These are phyloP conservation scores for Hygrophoropsis aurantiaca DNA, from an alignment of 768 basidiomycete species.

Conservation along the genomic window DNA sequence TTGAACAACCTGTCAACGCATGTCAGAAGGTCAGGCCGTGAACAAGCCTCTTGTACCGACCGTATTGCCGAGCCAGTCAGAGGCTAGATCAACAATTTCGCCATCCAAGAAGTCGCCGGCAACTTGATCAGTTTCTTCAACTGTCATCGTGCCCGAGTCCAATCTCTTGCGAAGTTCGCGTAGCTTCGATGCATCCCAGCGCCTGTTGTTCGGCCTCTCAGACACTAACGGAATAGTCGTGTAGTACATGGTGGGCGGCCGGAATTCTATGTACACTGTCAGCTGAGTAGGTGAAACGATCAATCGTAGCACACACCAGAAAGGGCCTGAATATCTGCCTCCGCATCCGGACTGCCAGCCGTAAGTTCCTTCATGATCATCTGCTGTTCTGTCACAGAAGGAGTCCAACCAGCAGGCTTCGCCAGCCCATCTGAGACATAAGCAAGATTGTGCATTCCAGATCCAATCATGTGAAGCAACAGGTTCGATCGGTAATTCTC, in stretches of 20 bases:
- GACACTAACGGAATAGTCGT: slow-evolving; percentile 90
- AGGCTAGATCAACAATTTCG: slow-evolving; percentile 92
- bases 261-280: slow-evolving; percentile 62
- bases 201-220: slow-evolving; percentile 79
- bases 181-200: slow-evolving; percentile 92
- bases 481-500: slow-evolving; percentile 96
- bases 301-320: slow-evolving; percentile 59
- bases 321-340: slow-evolving; percentile 81
- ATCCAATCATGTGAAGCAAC: slow-evolving; percentile 83
- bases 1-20: slow-evolving; percentile 74
- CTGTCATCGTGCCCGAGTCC: slow-evolving; percentile 83
- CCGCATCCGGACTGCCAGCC: slow-evolving; percentile 72
- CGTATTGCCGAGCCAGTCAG: slow-evolving; percentile 98
- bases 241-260: slow-evolving; percentile 94
- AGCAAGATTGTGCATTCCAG: slow-evolving; percentile 59
- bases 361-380: slow-evolving; percentile 95
- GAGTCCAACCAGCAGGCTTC: slow-evolving; percentile 66
- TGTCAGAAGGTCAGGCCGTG: slow-evolving; percentile 5
- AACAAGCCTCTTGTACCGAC: slow-evolving; percentile 18
- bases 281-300: neutral
- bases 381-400: slow-evolving; percentile 89
- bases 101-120: slow-evolving; percentile 89
- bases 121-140: slow-evolving; percentile 88
- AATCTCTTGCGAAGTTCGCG: slow-evolving; percentile 93
- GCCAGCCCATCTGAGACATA: slow-evolving; percentile 54